Base-by-base conservation (phyloP, 1,139 yeast genomes). In the Pichia kudriavzevii region DNA sequence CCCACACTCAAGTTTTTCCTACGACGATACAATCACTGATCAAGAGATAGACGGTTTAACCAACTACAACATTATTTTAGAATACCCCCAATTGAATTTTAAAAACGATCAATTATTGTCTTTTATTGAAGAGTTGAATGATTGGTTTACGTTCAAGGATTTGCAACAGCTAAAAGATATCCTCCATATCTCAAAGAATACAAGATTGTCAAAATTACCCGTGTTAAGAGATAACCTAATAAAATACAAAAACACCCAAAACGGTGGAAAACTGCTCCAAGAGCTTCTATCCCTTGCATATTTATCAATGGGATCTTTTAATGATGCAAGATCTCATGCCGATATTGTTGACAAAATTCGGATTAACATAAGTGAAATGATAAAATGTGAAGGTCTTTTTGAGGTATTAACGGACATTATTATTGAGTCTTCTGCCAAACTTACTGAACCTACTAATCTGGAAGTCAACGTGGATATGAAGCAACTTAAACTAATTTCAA, bases 71-170 rank as follows among this genome's bases (percentile, higher is more conserved):
- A 48, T 56, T 15, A 49, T 56, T 11, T 34, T 56, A 12, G 58
- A 53, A 30, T 50, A 50, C 30, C 60, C 73, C 0, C 57, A 54
- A 11, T 46, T 81, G n/a, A 59, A 66, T 2, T 79, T 72, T 57
- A 54, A 61, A 2, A 61, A 67, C 40, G 36, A 50, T 10, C 80
- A 75, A 39, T 48, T 52, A 18, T 63, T 61, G 5, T 48, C 53
- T 1, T 56, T 78, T 19, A 53, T 53, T 10, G 55, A 58, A 5
- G 85, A 79, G 44, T 43, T 79, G 15, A 63, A 66, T 27, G 79
- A 77, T 33, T 80, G 93, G 93, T 80, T 80, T 47, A 63, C 72
- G 5, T 50, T 52, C 28, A 56, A 63, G 30, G 91, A 80, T 50
- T 62, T 72, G 35, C 38, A 35, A 5, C 48, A 51, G n/a, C 30